phyloP scores from a whole-genome alignment of 495 filamentous ascomycete species.

The Penicillium bovifimosum region DNA sequence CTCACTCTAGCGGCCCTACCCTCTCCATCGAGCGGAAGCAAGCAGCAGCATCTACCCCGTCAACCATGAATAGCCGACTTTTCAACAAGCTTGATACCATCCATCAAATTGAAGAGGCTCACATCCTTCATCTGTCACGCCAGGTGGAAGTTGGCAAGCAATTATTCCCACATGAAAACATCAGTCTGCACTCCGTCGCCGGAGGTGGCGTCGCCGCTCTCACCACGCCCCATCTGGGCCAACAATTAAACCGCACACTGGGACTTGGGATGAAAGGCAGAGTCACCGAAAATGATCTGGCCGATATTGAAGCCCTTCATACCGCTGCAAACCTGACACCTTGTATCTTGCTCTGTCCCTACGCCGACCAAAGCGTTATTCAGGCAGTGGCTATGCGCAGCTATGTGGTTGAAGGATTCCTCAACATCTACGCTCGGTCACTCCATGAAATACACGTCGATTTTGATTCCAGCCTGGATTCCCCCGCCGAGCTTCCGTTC shows the following conservation, averaged over 20 bases:
- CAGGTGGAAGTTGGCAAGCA: slow-evolving; percentile 11
- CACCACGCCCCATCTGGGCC: slow-evolving; percentile 9
- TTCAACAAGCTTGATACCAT: slow-evolving; percentile 10
- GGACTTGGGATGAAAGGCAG: slow-evolving; percentile 15
- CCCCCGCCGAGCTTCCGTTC: not conserved
- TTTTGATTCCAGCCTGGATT: not conserved
- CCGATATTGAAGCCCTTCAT: slow-evolving; percentile 7
- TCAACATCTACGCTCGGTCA: slow-evolving; percentile 15
- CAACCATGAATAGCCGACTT: not conserved
- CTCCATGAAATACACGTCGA: slow-evolving; percentile 2
- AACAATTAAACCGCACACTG: slow-evolving; percentile 16
- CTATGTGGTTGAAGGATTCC: slow-evolving; percentile 7
- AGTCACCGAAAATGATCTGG: slow-evolving; percentile 9
- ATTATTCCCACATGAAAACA: slow-evolving; percentile 8
- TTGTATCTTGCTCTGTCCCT: slow-evolving; percentile 15
- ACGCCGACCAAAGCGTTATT: slow-evolving; percentile 11
- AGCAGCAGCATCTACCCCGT: not conserved
- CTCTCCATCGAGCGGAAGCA: slow-evolving; percentile 4
- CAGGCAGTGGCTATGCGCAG: slow-evolving; percentile 7
- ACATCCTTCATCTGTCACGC: slow-evolving; percentile 8
- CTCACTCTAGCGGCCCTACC: slow-evolving; percentile 1
- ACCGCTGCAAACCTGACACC: slow-evolving; percentile 2
- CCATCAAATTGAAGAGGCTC: slow-evolving; percentile 12
- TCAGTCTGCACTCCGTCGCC: slow-evolving; percentile 4
- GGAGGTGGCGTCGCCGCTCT: slow-evolving; percentile 6